phyloP scores from a whole-genome alignment of 1,139 yeast genomes.

The Geotrichum bryndzae region DNA sequence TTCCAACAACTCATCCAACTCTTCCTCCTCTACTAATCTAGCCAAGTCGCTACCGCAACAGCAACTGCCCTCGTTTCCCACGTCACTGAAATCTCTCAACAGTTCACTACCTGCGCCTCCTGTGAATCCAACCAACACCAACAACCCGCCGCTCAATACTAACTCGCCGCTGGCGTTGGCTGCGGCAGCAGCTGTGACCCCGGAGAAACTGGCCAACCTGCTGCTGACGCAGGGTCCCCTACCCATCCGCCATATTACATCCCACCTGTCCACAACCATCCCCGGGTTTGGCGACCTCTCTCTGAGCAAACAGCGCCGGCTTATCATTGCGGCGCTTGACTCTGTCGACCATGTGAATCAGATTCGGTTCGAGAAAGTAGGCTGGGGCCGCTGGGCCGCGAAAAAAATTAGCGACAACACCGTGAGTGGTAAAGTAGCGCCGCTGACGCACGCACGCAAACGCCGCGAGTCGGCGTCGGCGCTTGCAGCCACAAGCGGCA shows the following conservation, averaged over 20 bases:
- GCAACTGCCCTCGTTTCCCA: constrained; percentile 7
- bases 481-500: constrained; percentile 1
- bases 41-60: constrained; percentile 6
- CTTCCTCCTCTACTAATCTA: constrained; percentile 2
- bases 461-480: constrained; percentile 15
- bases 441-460: not conserved
- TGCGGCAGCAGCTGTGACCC: constrained; percentile 82
- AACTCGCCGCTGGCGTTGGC: constrained; percentile 85
- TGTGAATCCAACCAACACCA: not conserved
- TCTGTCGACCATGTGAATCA: constrained; percentile 55
- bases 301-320: constrained; percentile 79
- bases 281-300: constrained; percentile 76
- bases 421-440: not conserved
- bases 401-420: constrained; percentile 40
- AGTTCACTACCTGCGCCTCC: not conserved
- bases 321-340: constrained; percentile 86
- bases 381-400: constrained; percentile 98
- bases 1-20: constrained; percentile 2
- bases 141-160: constrained; percentile 45
- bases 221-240: constrained; percentile 74
- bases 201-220: constrained; percentile 65
- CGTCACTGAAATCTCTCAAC: not conserved
- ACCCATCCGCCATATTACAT: constrained; percentile 84
- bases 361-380: constrained; percentile 79
- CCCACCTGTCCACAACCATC: constrained; percentile 68